Evolutionary conservation across 73 alveolate genomes (phyloP).

Genomic region (Paramecium caudatum): DNA sequence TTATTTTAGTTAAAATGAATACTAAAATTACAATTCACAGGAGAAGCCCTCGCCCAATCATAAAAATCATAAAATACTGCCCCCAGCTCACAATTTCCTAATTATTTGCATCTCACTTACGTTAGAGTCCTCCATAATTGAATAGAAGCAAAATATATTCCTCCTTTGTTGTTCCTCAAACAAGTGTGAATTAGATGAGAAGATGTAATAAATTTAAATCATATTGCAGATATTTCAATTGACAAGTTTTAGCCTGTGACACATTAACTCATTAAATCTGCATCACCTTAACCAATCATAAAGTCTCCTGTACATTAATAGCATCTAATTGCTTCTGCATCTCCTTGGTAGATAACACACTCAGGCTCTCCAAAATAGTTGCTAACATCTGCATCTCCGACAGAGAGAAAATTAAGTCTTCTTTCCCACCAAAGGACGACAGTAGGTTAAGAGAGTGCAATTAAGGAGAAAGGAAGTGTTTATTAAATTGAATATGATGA

Average conservation of each 20-base stretch:
- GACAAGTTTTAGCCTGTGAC: too few species aligned
- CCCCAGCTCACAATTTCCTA: not conserved
- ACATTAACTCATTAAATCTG: too few species aligned
- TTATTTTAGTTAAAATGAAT: too few species aligned
- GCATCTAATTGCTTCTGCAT: too few species aligned
- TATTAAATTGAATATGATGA: constrained; percentile 62
- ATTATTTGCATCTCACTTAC: not conserved
- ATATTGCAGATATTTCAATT: too few species aligned
- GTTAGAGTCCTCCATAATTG: not conserved
- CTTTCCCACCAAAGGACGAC: constrained; percentile 3
- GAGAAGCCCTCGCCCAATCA: not conserved
- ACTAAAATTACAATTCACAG: not conserved
- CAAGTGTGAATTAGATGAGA: not conserved
- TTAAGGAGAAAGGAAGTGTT: not conserved
- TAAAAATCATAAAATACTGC: not conserved
- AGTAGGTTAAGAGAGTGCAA: not conserved
- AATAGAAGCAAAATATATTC: not conserved
- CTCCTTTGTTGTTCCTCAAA: not conserved
- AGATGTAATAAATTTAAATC: too few species aligned
- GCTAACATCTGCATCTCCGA: not conserved
- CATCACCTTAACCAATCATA: too few species aligned
- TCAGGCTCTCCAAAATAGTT: not conserved
- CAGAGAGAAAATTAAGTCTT: constrained; percentile 15
- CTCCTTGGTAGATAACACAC: too few species aligned
- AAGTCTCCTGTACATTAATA: too few species aligned